phyloP scores from a whole-genome alignment of 2,329 filamentous ascomycete species.

The Venturia carpophila region DNA sequence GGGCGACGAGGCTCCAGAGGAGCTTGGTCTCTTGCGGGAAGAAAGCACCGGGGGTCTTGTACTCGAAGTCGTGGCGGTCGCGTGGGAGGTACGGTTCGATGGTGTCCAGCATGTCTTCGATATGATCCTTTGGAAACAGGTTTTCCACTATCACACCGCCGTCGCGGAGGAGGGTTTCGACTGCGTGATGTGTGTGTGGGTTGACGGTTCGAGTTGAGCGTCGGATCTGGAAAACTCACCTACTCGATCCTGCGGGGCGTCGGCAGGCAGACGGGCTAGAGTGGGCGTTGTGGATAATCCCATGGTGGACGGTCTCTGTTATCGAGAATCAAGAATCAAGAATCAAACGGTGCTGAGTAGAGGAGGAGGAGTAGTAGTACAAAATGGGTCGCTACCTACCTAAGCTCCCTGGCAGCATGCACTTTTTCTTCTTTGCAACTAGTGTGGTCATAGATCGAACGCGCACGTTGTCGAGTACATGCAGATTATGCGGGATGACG shows the following conservation, averaged over 20 bases:
- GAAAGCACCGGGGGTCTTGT: background rate
- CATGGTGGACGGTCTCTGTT: background rate
- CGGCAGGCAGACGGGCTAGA: background rate
- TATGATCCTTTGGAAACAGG: background rate
- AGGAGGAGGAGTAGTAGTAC: too few species aligned
- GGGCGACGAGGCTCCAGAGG: background rate
- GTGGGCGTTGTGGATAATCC: background rate
- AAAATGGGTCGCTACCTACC: too few species aligned
- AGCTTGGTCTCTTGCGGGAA: constrained; percentile 7
- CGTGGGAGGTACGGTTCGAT: constrained; percentile 1
- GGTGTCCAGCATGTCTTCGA: constrained; percentile 5
- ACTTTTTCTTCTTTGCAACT: background rate
- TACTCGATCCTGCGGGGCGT: background rate
- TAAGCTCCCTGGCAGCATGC: too few species aligned
- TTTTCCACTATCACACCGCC: background rate
- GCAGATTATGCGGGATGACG: background rate
- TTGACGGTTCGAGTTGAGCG: too few species aligned
- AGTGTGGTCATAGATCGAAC: constrained; percentile 2
- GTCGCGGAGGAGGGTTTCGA: constrained; percentile 1
- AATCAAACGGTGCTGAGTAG: too few species aligned
- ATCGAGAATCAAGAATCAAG: too few species aligned
- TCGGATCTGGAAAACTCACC: background rate
- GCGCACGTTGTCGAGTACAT: background rate
- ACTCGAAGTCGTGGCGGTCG: background rate
- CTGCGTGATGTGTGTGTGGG: background rate